Conservation (phyloP, 176 grass and related monocot species). For the Oryza australiensis region DNA sequence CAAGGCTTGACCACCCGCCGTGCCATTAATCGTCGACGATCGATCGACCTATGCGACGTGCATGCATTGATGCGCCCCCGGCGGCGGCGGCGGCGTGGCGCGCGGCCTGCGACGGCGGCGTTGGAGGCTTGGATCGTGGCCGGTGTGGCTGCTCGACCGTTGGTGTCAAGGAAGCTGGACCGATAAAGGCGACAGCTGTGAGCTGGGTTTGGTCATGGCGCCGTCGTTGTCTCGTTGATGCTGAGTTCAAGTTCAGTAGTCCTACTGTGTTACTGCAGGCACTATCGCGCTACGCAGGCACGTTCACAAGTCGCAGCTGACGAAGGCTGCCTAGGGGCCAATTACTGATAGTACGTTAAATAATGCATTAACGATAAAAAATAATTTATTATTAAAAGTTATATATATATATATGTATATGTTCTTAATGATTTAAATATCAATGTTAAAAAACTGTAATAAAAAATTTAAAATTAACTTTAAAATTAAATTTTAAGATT, state of each 20-base stretch:
- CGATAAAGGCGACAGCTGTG: background rate
- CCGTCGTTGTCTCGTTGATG: background rate
- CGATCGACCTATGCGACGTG: background rate
- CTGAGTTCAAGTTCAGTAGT: background rate
- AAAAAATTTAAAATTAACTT: too few relatives aligned
- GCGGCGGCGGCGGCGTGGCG: background rate
- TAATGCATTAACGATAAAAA: too few relatives aligned
- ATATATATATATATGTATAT: too few relatives aligned
- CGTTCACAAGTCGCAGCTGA: background rate
- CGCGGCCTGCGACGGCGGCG: background rate
- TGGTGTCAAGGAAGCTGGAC: background rate
- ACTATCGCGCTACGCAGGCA: background rate
- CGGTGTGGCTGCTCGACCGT: background rate
- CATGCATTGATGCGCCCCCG: slow-evolving; percentile 23
- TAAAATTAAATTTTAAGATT: too few relatives aligned
- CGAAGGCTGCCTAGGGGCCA: background rate
- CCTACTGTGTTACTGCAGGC: background rate
- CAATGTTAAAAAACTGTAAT: too few relatives aligned
- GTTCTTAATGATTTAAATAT: too few relatives aligned
- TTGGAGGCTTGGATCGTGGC: background rate
- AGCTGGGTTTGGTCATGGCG: background rate
- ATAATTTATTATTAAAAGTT: too few relatives aligned
- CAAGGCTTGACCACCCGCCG: slow-evolving; percentile 41
- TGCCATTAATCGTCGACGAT: slow-evolving; percentile 29
- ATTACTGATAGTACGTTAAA: too few relatives aligned